Base-by-base conservation (phyloP, 768 basidiomycete species). In the Naematelia aurantialba region DNA sequence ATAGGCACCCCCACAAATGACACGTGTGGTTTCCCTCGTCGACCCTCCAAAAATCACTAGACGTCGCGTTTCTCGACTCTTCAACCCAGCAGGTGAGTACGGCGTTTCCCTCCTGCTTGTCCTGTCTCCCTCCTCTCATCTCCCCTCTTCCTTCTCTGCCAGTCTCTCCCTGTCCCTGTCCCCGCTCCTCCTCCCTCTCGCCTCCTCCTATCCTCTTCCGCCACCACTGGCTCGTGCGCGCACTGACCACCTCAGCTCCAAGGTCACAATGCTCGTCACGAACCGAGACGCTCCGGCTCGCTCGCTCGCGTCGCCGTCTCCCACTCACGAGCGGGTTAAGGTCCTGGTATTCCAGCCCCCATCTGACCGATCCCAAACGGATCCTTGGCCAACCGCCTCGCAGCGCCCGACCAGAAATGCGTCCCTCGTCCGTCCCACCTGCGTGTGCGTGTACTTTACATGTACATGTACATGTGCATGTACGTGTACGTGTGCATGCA, bases 341-440 rank as follows among this genome's bases (percentile, higher is more conserved):
- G 75, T 76, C 75, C 75, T 76, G 75, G 75, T 70, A 76, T 76
- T 76, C 57, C 50, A 76, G 71, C 72, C 70, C 73, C 60, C 63
- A 52, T 61, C 19, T 42, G 34, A 69, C 62, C 60, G 63, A 55
- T 69, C 71, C 69, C 68, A 72, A 71, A 67, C 64, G 70, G 63
- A 70, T 63, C 69, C 67, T 68, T 57, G 67, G 59, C 56, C 60
- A 65, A 74, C 51, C 46, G 60, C 49, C 69, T 55, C 67, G 69
- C 56, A 63, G 59, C 65, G 63, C 69, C 69, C 75, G 75, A 76
- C 73, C 73, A 76, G 75, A 76, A 75, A 76, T 74, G 72, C 73
- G 72, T 70, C 70, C 60, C 51, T 53, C 48, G 26, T 50, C 48
- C 27, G 30, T 27, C 52, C 39, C 39, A 5, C 46, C n/a, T n/a